A percentile compares a stretch with the other conserved stretches of the same genome.
Conservation (phyloP, 2,329 filamentous ascomycete species). For the Venturia effusa region DNA sequence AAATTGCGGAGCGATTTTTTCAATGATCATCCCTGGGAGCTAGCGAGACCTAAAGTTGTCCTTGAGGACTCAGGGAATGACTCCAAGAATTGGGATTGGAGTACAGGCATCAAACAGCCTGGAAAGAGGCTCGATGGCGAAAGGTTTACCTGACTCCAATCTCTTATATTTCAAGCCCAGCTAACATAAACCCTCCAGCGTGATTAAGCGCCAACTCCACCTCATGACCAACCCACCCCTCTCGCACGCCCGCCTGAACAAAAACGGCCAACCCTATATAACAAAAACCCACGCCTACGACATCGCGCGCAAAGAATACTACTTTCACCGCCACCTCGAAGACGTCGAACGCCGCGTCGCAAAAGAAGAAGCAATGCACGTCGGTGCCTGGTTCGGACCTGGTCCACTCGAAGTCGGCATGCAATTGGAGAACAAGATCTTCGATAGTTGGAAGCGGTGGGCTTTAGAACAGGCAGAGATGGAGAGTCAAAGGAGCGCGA, state of each 20-base stretch:
- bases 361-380: conserved; percentile 73
- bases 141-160: conserved; percentile 35
- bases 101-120: conserved; percentile 55
- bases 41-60: conserved; percentile 76
- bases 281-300: conserved; percentile 57
- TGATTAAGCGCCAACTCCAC: conserved; percentile 84
- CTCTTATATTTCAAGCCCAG: neutral
- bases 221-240: conserved; percentile 49
- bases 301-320: conserved; percentile 79
- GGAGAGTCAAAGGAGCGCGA: conserved; percentile 36
- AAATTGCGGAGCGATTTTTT: conserved; percentile 71
- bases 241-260: conserved; percentile 42
- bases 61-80: conserved; percentile 82
- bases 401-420: conserved; percentile 64
- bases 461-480: conserved; percentile 45
- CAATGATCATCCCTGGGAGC: conserved; percentile 91
- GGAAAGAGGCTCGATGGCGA: conserved; percentile 74
- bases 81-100: conserved; percentile 67
- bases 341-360: conserved; percentile 77
- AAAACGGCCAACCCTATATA: neutral
- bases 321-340: conserved; percentile 67
- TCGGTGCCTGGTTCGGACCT: conserved; percentile 83
- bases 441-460: conserved; percentile 79
- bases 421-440: conserved; percentile 68
- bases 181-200: conserved; percentile 41